These are phyloP conservation scores for Lupinus albus DNA, from an alignment of 306 rosid genomes.

Conservation along the genomic window DNA sequence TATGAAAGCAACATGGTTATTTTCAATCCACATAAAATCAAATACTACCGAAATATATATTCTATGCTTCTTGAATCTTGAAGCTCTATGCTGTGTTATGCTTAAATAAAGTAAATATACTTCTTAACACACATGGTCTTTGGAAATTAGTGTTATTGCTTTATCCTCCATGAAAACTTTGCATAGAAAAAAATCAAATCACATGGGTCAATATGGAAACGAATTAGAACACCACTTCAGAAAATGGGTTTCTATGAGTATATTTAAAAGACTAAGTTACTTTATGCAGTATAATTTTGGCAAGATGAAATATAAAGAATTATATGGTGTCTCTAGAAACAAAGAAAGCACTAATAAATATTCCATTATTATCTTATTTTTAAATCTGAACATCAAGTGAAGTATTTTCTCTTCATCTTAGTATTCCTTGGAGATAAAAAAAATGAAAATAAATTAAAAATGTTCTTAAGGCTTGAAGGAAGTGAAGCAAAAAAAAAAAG, in stretches of 20 bases:
- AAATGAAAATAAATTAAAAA: background rate
- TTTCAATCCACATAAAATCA: too few species aligned
- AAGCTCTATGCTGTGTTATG: slow-evolving; percentile 21
- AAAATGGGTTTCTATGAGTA: background rate
- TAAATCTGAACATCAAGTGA: slow-evolving; percentile 6
- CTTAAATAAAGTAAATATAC: background rate
- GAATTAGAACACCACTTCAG: background rate
- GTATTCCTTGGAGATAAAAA: slow-evolving; percentile 8
- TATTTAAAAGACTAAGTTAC: slow-evolving; percentile 20
- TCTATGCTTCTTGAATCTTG: slow-evolving; percentile 9
- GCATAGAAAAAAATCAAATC: slow-evolving; percentile 13
- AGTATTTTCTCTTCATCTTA: background rate
- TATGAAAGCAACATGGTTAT: too few species aligned
- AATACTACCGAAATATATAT: slow-evolving; percentile 7
- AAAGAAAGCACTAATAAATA: slow-evolving; percentile 18
- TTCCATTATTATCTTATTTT: background rate
- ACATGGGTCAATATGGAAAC: background rate
- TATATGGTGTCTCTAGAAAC: slow-evolving; percentile 5
- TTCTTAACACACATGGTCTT: slow-evolving; percentile 23
- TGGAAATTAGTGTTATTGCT: background rate
- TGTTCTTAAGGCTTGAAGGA: background rate
- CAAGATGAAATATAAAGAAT: slow-evolving; percentile 25
- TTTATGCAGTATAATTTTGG: slow-evolving; percentile 23
- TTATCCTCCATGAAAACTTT: background rate
- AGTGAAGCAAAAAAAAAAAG: slow-evolving; percentile 27